Conservation (phyloP, 495 filamentous ascomycete species). For the Letharia lupina region DNA sequence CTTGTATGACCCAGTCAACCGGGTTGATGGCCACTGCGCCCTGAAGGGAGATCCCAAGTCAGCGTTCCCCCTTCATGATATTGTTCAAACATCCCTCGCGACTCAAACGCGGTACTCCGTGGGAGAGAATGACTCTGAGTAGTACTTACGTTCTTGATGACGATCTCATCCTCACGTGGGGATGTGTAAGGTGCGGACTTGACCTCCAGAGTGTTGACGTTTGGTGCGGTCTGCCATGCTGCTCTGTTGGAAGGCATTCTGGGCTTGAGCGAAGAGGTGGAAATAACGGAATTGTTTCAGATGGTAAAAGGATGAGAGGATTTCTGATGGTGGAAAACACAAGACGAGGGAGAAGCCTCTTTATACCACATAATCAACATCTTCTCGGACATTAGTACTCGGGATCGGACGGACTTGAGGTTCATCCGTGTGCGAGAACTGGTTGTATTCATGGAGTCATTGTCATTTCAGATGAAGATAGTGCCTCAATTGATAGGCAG, state of each 20-base stretch:
- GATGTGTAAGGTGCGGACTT: slow-evolving; percentile 29
- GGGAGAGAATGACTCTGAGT: background rate
- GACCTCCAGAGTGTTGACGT: slow-evolving; percentile 30
- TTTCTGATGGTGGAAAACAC: background rate
- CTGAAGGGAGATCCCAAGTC: background rate
- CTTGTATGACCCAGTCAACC: slow-evolving; percentile 43
- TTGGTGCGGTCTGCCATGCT: slow-evolving; percentile 31
- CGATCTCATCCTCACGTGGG: slow-evolving; percentile 28
- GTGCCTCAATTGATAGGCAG: no score
- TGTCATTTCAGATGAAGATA: background rate
- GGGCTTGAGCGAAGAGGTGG: background rate
- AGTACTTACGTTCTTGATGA: slow-evolving; percentile 30
- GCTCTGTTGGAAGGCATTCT: slow-evolving; percentile 31
- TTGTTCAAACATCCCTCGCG: background rate
- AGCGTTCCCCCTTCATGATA: background rate
- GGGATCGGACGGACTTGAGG: background rate
- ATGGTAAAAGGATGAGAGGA: background rate
- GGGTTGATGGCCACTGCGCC: slow-evolving; percentile 39
- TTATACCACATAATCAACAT: background rate
- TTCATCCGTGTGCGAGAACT: background rate
- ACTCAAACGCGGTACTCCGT: background rate
- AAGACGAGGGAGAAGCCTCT: background rate
- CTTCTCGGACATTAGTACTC: background rate
- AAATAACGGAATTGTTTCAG: background rate
- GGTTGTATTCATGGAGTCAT: background rate